Percentiles rank a stretch among this genome's conserved stretches.
Conservation (phyloP, 2,329 filamentous ascomycete genomes). For the Cryoendolithus antarcticus region DNA sequence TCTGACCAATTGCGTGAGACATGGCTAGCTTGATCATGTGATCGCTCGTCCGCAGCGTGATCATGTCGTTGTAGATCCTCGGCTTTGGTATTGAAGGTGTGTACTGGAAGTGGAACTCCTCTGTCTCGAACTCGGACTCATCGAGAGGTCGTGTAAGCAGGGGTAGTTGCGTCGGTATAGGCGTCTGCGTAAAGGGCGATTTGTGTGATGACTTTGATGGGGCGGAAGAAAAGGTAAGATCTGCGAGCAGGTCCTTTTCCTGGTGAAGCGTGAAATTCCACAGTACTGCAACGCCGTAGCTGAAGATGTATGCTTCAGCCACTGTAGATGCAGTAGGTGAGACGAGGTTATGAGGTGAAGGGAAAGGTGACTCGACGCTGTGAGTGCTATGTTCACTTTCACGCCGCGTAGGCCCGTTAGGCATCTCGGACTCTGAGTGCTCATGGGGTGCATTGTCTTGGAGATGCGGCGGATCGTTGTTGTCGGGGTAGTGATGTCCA, state of each 20-base stretch:
- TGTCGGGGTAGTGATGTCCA: background rate
- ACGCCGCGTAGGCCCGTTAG: conserved; percentile 5
- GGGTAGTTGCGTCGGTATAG: conserved; percentile 25
- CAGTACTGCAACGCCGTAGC: conserved; percentile 93
- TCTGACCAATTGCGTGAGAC: conserved; percentile 93
- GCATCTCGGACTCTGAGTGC: no score
- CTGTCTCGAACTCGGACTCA: conserved; percentile 88
- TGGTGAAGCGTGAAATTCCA: conserved; percentile 97
- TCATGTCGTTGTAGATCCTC: conserved; percentile 98
- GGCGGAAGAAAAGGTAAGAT: conserved; percentile 65
- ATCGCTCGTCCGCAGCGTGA: conserved; percentile 83
- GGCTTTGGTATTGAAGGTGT: conserved; percentile 74
- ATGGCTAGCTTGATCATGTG: conserved; percentile 99
- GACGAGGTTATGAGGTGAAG: conserved; percentile 41
- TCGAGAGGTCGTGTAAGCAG: conserved; percentile 69
- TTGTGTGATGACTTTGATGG: background rate
- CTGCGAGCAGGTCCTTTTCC: conserved; percentile 91
- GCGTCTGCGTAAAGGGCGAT: conserved; percentile 1
- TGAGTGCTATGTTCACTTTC: conserved; percentile 20
- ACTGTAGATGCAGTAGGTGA: conserved; percentile 63
- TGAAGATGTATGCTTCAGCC: conserved; percentile 94
- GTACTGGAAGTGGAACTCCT: conserved; percentile 98
- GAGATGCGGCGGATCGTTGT: background rate
- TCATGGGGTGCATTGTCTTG: no score
- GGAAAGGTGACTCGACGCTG: conserved; percentile 26